Percentiles rank a stretch among this genome's conserved stretches.
phyloP scores from a whole-genome alignment of 1,139 yeast genomes.

The Petasospora rhodanensis region DNA sequence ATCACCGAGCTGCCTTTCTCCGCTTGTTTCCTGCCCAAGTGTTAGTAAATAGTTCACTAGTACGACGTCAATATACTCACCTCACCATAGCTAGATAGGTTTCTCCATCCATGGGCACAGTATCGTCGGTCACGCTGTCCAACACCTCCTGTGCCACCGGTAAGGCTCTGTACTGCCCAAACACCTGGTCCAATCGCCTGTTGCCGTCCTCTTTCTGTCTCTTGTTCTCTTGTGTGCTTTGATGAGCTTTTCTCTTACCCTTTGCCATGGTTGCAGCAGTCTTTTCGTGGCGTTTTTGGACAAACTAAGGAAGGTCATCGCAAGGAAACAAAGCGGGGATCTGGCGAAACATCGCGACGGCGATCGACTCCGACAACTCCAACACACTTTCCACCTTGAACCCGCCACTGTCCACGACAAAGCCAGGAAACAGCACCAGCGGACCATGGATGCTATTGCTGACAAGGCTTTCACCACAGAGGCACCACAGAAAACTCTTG shows the following conservation, averaged over 20 bases:
- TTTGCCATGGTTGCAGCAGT: too few species aligned
- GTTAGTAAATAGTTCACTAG: conserved; percentile 6
- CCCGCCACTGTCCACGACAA: too few species aligned
- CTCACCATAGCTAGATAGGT: conserved; percentile 25
- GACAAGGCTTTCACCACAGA: conserved; percentile 58
- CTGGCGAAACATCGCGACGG: too few species aligned
- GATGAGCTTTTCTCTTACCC: too few species aligned
- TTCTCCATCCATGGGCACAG: conserved; percentile 24
- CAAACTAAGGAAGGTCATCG: too few species aligned
- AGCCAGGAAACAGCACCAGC: background rate
- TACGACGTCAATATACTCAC: conserved; percentile 6
- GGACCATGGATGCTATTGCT: conserved; percentile 76
- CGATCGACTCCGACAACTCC: too few species aligned
- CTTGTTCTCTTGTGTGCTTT: too few species aligned
- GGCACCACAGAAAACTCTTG: conserved; percentile 17
- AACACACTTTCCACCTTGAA: too few species aligned
- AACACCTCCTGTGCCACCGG: conserved; percentile 18
- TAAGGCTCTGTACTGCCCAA: conserved; percentile 22
- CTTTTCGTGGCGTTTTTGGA: too few species aligned
- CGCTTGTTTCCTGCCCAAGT: conserved; percentile 18
- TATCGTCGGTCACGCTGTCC: conserved; percentile 14
- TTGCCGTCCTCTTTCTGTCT: conserved; percentile 1
- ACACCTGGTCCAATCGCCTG: conserved; percentile 17
- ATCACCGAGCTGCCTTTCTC: conserved; percentile 20
- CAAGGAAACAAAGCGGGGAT: too few species aligned